A percentile compares a stretch with the other conserved stretches of the same genome.
phyloP scores from a whole-genome alignment of 2,329 filamentous ascomycete genomes.

The Pseudomassariella vexata region DNA sequence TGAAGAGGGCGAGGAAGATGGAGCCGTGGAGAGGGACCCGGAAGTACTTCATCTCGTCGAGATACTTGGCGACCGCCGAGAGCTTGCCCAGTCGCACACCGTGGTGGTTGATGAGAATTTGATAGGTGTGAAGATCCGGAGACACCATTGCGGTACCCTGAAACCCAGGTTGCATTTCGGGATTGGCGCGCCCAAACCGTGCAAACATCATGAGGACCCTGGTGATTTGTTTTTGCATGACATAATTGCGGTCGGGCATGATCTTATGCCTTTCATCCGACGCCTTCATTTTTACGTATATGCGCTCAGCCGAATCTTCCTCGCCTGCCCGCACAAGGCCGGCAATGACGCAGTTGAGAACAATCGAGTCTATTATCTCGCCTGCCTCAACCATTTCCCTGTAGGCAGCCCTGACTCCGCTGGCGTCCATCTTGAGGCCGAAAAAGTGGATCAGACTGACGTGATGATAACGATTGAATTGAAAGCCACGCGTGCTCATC shows the following conservation, averaged over 20 bases:
- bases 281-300: slow-evolving; percentile 80
- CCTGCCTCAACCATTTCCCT: slow-evolving; percentile 75
- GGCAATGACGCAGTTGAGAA: slow-evolving; percentile 80
- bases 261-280: slow-evolving; percentile 36
- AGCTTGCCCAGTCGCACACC: slow-evolving; percentile 65
- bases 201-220: slow-evolving; percentile 54
- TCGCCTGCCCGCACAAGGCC: slow-evolving; percentile 75
- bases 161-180: slow-evolving; percentile 42
- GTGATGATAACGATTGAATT: slow-evolving; percentile 73
- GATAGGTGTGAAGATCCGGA: slow-evolving; percentile 75
- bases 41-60: slow-evolving; percentile 75
- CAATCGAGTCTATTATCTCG: slow-evolving; percentile 81
- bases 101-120: slow-evolving; percentile 72
- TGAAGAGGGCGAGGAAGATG: slow-evolving; percentile 76
- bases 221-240: slow-evolving; percentile 43
- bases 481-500: slow-evolving; percentile 64
- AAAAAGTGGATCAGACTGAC: slow-evolving; percentile 79
- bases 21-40: slow-evolving; percentile 65
- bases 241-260: slow-evolving; percentile 40
- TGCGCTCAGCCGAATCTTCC: slow-evolving; percentile 66
- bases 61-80: slow-evolving; percentile 59
- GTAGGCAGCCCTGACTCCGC: slow-evolving; percentile 72
- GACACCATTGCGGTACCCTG: slow-evolving; percentile 62
- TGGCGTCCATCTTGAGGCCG: slow-evolving; percentile 67
- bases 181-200: slow-evolving; percentile 46